Conservation (phyloP, 2,329 filamentous ascomycete genomes). For the Chrysosphaeria jannelii region DNA sequence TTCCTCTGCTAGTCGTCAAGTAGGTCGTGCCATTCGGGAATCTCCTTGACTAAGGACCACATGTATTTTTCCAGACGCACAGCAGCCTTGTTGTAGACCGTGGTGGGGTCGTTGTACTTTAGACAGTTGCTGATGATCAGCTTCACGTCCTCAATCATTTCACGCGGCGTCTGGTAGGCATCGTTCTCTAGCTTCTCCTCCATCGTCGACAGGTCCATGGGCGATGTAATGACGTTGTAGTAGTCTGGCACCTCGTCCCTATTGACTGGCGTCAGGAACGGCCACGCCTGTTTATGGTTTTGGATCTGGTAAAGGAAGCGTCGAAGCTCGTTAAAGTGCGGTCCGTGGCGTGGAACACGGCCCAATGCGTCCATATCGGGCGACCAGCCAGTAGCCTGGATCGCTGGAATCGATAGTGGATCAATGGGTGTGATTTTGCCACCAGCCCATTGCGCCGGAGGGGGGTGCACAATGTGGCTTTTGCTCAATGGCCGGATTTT, state of each 20-base stretch:
- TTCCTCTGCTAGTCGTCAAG: slow-evolving; percentile 1
- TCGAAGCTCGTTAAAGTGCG: slow-evolving; percentile 81
- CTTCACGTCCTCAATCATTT: slow-evolving; percentile 67
- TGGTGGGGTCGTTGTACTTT: slow-evolving; percentile 86
- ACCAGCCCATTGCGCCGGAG: slow-evolving; percentile 51
- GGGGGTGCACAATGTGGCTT: slow-evolving; percentile 63
- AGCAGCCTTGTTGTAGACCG: slow-evolving; percentile 80
- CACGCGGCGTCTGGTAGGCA: slow-evolving; percentile 67
- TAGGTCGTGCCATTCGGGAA: slow-evolving; percentile 51
- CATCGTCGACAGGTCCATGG: slow-evolving; percentile 96
- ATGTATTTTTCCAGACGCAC: slow-evolving; percentile 84
- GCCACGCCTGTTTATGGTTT: slow-evolving; percentile 80
- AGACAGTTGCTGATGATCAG: slow-evolving; percentile 88
- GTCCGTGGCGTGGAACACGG: slow-evolving; percentile 77
- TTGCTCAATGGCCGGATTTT: slow-evolving; percentile 83
- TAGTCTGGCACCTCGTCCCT: slow-evolving; percentile 91
- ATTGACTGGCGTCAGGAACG: slow-evolving; percentile 80
- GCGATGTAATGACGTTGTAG: slow-evolving; percentile 91
- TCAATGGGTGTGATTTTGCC: slow-evolving; percentile 27
- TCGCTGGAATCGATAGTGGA: slow-evolving; percentile 60
- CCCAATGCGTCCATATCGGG: slow-evolving; percentile 94
- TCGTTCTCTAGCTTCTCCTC: slow-evolving; percentile 84
- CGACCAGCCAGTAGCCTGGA: slow-evolving; percentile 80
- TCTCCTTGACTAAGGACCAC: slow-evolving; percentile 74
- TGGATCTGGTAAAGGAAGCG: slow-evolving; percentile 86